Evolutionary conservation across 1,284 basidiomycete genomes (phyloP), one percentile per base, ranked within the genome.

Genomic region (Tilletia setariae): DNA sequence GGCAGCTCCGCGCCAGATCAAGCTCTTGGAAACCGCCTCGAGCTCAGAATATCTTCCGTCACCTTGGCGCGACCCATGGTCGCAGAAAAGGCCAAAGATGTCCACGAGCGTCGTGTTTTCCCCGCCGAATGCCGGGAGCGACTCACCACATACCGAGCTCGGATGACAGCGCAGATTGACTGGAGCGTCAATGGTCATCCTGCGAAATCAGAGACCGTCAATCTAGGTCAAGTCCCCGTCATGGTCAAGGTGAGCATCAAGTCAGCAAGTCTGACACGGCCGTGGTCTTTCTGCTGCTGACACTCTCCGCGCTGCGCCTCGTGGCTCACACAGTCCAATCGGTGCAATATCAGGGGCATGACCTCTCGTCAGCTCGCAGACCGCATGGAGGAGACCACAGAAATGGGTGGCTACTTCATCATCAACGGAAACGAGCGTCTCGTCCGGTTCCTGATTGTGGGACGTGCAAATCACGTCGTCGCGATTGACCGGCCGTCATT

Each of bases 381-480:
- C 69, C 90, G 90, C 75, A 91, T 95, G 81, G 96, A 99, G 86
- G 96, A 99, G 82, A 90, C 96, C 2, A 94, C 95, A 84, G 96
- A 98, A 83, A 96, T 98, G 82, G 96, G 96, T 61, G 96, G 95
- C 32, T 98, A 98, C 85, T 99, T 98, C 82, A 88, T 99, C 78
- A 90, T 99, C 83, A 99, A 99, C 83, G 96, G 96, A 72, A 98
- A 98, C 85, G 96, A 99, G 85, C 93, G 94, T 85, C 88, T 99
- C 75, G 93, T 99, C 78, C 93, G 96, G 69, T 98, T 94, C 85
- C 90, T 96, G 79, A 94, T 94, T 83, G 89, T 94, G 74, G 93
- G 89, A 72, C 90, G 89, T 75, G 87, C 94, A 70, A 93, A 96
- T 82, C 92, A 94, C 84, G 91, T 91, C 78, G 91, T 92, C 72